These are phyloP conservation scores for Fusarium euwallaceae DNA, from an alignment of 2,329 filamentous ascomycete species.

Conservation along the genomic window DNA sequence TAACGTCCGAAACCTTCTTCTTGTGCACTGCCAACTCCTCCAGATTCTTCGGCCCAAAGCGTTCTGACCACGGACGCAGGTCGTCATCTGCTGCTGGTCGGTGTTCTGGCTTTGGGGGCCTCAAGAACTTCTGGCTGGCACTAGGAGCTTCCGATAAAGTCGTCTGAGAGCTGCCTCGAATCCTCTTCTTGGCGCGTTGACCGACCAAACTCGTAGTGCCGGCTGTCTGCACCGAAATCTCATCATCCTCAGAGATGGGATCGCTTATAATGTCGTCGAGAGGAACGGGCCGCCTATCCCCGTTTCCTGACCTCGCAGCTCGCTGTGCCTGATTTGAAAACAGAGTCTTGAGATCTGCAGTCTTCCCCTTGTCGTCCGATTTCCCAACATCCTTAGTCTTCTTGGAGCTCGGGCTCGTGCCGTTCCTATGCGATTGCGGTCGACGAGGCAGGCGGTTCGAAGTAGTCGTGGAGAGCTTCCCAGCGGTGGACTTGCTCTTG, in stretches of 20 bases:
- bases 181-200: conserved; percentile 67
- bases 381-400: conserved; percentile 57
- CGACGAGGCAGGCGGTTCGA: conserved; percentile 43
- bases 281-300: conserved; percentile 46
- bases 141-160: conserved; percentile 41
- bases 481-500: conserved; percentile 47
- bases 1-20: conserved; percentile 90
- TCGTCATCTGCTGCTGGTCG: conserved; percentile 62
- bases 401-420: conserved; percentile 52
- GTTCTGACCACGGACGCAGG: conserved; percentile 86
- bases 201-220: conserved; percentile 68
- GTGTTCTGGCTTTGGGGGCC: conserved; percentile 53
- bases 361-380: conserved; percentile 64
- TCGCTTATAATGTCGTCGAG: conserved; percentile 67
- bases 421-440: conserved; percentile 47
- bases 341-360: conserved; percentile 68
- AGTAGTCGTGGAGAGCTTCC: conserved; percentile 37
- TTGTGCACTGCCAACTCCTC: conserved; percentile 95
- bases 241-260: conserved; percentile 72
- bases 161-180: conserved; percentile 54
- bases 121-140: conserved; percentile 67
- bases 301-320: conserved; percentile 52
- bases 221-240: conserved; percentile 64
- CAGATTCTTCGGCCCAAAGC: conserved; percentile 80
- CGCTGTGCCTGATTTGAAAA: conserved; percentile 73